Percentiles rank a stretch among this genome's conserved stretches.
phyloP scores from a whole-genome alignment of 129 eudicot species.

The Oenanthe sinensis region DNA sequence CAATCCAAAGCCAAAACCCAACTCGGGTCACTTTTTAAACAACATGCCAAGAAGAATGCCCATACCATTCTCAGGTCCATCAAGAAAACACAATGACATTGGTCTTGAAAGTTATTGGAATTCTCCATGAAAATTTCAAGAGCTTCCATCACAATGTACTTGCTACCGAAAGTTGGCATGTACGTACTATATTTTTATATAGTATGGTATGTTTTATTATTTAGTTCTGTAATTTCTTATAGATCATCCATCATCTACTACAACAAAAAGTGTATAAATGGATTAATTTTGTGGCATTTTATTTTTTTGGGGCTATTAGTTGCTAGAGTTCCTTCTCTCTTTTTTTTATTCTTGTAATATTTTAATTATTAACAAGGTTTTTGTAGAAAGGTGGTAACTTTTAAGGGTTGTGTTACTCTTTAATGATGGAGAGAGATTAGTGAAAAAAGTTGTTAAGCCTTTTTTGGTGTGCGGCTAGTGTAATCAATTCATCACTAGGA shows the following conservation, averaged over 20 bases:
- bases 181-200: not conserved
- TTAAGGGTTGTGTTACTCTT: not conserved
- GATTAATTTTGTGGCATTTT: not conserved
- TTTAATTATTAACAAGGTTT: not conserved
- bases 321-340: not conserved
- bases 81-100: constrained; percentile 72
- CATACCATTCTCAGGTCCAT: constrained; percentile 63
- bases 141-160: not conserved
- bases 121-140: constrained; percentile 34
- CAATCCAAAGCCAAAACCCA: constrained; percentile 24
- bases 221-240: not conserved
- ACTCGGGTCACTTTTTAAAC: constrained; percentile 35
- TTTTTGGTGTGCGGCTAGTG: constrained; percentile 9
- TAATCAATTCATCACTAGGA: constrained; percentile 5
- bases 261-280: constrained; percentile 1
- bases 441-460: not conserved
- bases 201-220: not conserved
- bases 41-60: constrained; percentile 62
- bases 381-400: not conserved
- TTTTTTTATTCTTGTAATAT: not conserved
- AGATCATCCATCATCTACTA: not conserved
- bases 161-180: not conserved
- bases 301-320: not conserved
- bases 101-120: constrained; percentile 37
- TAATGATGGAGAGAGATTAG: not conserved